Conservation (phyloP, 2,329 filamentous ascomycete species). For the Epicoccum nigrum region DNA sequence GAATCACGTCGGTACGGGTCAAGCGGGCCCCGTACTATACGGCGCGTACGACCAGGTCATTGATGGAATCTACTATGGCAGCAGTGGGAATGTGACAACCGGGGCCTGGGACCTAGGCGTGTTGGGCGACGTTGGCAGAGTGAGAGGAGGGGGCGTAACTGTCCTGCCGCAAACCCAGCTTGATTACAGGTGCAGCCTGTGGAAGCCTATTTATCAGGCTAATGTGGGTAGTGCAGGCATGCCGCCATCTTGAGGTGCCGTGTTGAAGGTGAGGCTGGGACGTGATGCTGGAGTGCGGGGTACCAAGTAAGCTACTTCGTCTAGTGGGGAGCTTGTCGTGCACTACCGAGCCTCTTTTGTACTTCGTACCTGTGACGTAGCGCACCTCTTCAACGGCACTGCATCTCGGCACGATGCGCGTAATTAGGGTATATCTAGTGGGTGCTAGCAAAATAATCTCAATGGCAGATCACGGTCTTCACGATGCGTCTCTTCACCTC, state of each 20-base stretch:
- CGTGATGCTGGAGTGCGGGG: constrained; percentile 14
- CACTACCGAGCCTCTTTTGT: no score
- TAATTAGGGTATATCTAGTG: background rate
- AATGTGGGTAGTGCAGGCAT: constrained; percentile 21
- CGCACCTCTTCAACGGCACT: background rate
- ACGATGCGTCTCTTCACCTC: constrained; percentile 20
- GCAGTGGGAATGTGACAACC: constrained; percentile 6
- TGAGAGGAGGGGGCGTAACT: constrained; percentile 24
- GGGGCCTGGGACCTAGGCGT: constrained; percentile 28
- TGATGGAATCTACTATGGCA: constrained; percentile 13
- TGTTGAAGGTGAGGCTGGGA: background rate
- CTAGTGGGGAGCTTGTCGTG: no score
- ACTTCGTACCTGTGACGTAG: constrained; percentile 4
- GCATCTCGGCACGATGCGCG: constrained; percentile 5
- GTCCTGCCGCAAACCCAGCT: constrained; percentile 23
- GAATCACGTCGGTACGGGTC: constrained; percentile 28
- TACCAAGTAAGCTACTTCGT: background rate
- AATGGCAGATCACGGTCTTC: background rate
- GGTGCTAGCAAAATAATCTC: no score
- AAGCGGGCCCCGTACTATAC: constrained; percentile 15
- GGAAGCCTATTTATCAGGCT: constrained; percentile 22
- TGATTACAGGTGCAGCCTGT: constrained; percentile 25
- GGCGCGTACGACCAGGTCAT: constrained; percentile 19
- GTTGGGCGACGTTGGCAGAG: constrained; percentile 25
- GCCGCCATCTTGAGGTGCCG: constrained; percentile 1